Evolutionary conservation across 2,329 filamentous ascomycete species (phyloP), one percentile per base, ranked within the genome.

Genomic region (Trichoderma koningiopsis): DNA sequence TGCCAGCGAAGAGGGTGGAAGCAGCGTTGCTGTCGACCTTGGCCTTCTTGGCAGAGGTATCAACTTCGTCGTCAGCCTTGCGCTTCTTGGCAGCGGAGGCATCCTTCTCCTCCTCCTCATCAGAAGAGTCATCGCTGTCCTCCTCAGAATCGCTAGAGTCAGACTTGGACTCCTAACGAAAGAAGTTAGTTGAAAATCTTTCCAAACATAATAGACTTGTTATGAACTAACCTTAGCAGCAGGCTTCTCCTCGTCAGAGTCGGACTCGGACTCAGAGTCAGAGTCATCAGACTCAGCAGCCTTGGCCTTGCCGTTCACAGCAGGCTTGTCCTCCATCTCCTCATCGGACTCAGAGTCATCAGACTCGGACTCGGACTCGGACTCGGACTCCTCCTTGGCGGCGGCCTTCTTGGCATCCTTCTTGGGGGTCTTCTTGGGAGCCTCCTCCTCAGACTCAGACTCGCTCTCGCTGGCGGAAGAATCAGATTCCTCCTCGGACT

Each of bases 1-100:
- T 95, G 75, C 94, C 94, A 73, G 94, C 89, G 81, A 97, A 97
- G 66, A 97, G 89, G 76, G 94, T 97, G 47, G 77, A 75, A 43
- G 79, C 79, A 70, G 85, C 79, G 35, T 63, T 60, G 60, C 78
- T 80, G 68, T 89, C 87, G 43, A 85, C 86, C 86, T 91, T 92
- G 78, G 83, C 81, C 85, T 92, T 92, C 87, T 92, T 93, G 71
- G 85, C 78, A 19, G 83, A 81, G 43, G 86, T 81, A 65, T 82
- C 79, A 69, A 84, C 83, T 67, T 81, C 79, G 57, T 86, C 83
- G 73, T 85, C 84, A 68, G 80, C 81, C 81, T 84, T 81, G 73
- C 80, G 81, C 80, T 84, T 81, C 79, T 85, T 83, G 72, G 81
- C 79, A 65, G 83, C 80, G 58, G 79, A 74, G 57, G 81, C 78